Percentiles rank a stretch among this genome's conserved stretches.
Conservation (phyloP, 495 filamentous ascomycete genomes). For the Neohortaea acidophila region DNA sequence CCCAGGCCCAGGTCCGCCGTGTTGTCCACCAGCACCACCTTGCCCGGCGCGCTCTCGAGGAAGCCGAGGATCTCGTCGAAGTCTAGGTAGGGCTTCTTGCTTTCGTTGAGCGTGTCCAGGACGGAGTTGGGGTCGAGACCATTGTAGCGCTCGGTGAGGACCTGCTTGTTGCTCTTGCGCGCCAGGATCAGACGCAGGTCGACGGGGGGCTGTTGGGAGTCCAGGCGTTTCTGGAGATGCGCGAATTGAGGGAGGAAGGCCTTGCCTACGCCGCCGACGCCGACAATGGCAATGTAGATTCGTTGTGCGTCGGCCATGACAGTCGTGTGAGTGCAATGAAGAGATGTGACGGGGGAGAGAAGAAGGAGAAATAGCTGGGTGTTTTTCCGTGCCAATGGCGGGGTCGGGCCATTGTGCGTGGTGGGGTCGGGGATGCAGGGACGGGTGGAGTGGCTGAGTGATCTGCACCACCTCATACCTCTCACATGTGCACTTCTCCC, state of each 20-base stretch:
- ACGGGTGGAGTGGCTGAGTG: neutral
- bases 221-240: conserved; percentile 34
- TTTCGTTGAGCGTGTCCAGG: conserved; percentile 32
- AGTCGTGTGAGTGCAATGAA: conserved; percentile 1
- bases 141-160: conserved; percentile 47
- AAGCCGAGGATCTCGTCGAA: conserved; percentile 54
- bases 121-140: conserved; percentile 21
- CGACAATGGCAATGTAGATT: conserved; percentile 25
- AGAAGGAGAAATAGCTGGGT: neutral
- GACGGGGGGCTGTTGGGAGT: conserved; percentile 32
- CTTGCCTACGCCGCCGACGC: conserved; percentile 83
- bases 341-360: too few relatives aligned
- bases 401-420: neutral
- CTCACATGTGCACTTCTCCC: too few relatives aligned
- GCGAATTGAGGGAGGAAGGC: conserved; percentile 73
- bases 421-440: too few relatives aligned
- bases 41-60: conserved; percentile 52
- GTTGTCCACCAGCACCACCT: conserved; percentile 78
- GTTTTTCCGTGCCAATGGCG: neutral
- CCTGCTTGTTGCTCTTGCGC: conserved; percentile 59
- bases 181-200: conserved; percentile 62
- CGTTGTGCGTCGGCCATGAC: conserved; percentile 5
- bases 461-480: too few relatives aligned
- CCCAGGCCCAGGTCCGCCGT: conserved; percentile 75
- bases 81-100: conserved; percentile 41